Evolutionary conservation across 2,329 filamentous ascomycete species (phyloP), one percentile per base, ranked within the genome.

Genomic region (Trichoderma sp.): DNA sequence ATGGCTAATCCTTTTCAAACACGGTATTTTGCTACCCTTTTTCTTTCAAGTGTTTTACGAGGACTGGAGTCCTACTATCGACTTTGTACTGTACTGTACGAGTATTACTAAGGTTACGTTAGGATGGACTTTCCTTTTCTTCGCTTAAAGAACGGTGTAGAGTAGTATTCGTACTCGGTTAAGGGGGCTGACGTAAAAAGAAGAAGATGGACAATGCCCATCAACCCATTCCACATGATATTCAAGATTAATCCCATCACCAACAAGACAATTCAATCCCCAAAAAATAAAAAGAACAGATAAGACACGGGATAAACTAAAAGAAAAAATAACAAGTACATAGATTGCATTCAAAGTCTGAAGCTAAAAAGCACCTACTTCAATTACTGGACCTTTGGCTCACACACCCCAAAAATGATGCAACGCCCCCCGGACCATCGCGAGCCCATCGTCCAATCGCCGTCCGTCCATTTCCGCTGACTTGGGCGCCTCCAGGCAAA

Each of bases 361-460:
- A 26, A 32, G n/a, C 47, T 66, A 53, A 18, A 57, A 67, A 28
- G 15, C 6, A 34, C 32, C 32, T 34, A 34, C 32, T 34, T 34
- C 36, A 43, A 7, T 6, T 18, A 47, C 43, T 47, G 26, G 30
- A 32, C 43, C 39, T 43, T 4, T n/a, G 7, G 15, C 39, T 34
- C 43, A 34, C 28, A 28, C 28, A n/a, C n/a, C n/a, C 62, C 34
- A 26, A 60, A 61, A 60, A 69, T 69, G 66, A 69, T 69, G 66
- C 66, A 69, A 69, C 47, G 11, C 47, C 30, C 63, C 63, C 47
- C 47, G 30, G 30, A 6, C 47, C 51, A 67, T 47, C 65, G 36
- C 56, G 36, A 61, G 21, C 56, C 28, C 28, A 14, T 14, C n/a
- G 56, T 47, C 66, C 66, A 69, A 69, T 69, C 66, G 60, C 34